phyloP scores from a whole-genome alignment of 2,329 filamentous ascomycete species.

The Colletotrichum gloeosporioides region DNA sequence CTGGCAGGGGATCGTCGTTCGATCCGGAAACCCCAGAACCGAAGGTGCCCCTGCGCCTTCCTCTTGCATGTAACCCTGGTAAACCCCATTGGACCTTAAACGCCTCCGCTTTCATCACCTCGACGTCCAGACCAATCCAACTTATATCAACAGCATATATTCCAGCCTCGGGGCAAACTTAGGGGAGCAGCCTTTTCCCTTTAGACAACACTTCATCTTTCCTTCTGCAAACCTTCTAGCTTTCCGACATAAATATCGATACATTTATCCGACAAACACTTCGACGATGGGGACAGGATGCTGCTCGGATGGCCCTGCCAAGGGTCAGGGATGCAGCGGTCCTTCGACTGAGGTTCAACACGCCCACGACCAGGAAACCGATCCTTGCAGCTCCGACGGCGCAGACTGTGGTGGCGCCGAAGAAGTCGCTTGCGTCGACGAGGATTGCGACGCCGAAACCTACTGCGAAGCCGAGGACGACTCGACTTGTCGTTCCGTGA shows the following conservation, averaged over 20 bases:
- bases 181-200: background rate
- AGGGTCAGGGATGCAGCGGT: background rate
- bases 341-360: background rate
- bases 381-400: background rate
- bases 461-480: slow-evolving; percentile 25
- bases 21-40: background rate
- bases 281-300: slow-evolving; percentile 20
- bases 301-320: slow-evolving; percentile 17
- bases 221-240: background rate
- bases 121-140: background rate
- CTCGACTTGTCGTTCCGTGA: slow-evolving; percentile 10
- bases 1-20: background rate
- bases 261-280: background rate
- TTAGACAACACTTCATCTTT: background rate
- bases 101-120: background rate
- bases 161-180: background rate
- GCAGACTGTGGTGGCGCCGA: background rate
- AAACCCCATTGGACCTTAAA: background rate
- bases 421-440: background rate
- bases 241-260: background rate
- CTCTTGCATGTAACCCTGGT: background rate
- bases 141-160: background rate
- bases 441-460: slow-evolving; percentile 11
- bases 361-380: background rate
- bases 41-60: background rate